phyloP scores from a whole-genome alignment of 2,329 filamentous ascomycete genomes.

The Onygena corvina region DNA sequence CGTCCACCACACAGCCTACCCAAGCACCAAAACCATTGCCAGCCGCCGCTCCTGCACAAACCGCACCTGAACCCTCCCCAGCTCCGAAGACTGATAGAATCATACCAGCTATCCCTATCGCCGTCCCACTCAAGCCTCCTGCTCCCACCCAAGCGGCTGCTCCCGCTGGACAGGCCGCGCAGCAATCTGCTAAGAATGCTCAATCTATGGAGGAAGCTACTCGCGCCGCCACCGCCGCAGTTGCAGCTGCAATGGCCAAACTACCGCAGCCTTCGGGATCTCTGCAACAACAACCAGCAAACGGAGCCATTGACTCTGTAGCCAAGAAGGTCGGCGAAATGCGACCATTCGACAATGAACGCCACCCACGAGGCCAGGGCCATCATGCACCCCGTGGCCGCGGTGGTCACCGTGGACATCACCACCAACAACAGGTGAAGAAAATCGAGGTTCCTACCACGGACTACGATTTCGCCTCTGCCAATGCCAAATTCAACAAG shows the following conservation, averaged over 20 bases:
- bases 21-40: conserved; percentile 15
- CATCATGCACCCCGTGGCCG: conserved; percentile 36
- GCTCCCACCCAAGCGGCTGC: conserved; percentile 21
- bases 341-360: conserved; percentile 31
- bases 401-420: conserved; percentile 34
- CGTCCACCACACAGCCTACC: conserved; percentile 20
- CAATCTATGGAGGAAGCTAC: conserved; percentile 37
- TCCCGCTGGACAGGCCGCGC: conserved; percentile 22
- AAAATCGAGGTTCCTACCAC: conserved; percentile 82
- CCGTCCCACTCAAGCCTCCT: conserved; percentile 27
- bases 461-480: conserved; percentile 81
- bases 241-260: conserved; percentile 42
- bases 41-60: conserved; percentile 15
- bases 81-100: conserved; percentile 33
- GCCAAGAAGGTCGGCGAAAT: conserved; percentile 38
- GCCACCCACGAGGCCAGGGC: conserved; percentile 28
- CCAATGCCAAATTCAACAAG: conserved; percentile 84
- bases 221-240: conserved; percentile 39
- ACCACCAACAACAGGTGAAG: conserved; percentile 36
- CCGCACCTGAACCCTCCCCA: conserved; percentile 17
- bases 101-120: conserved; percentile 37
- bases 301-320: conserved; percentile 31
- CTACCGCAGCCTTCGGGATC: conserved; percentile 30
- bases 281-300: conserved; percentile 23
- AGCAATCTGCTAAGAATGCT: conserved; percentile 15